Percentiles rank a stretch among this genome's conserved stretches.
Conservation (phyloP, 139 green algal genomes). For the Chlorella ohadii region DNA sequence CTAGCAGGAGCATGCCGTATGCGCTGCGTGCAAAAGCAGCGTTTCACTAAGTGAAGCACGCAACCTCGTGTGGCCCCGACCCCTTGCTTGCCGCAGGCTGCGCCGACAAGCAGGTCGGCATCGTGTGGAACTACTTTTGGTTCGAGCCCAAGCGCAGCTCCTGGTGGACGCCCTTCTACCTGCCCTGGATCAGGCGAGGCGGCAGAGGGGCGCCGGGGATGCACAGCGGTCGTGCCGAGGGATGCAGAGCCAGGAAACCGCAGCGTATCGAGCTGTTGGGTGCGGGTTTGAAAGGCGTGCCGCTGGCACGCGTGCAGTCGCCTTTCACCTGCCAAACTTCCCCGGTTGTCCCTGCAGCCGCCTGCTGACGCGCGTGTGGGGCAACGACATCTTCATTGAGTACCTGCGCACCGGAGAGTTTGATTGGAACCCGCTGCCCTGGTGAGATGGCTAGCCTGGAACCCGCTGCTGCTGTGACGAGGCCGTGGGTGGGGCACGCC, state of each 20-base stretch:
- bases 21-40: no score
- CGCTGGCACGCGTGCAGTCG: no score
- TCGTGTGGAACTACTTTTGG: slow-evolving; percentile 70
- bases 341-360: background rate
- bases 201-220: no score
- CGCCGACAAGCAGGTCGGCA: slow-evolving; percentile 39
- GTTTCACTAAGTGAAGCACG: no score
- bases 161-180: slow-evolving; percentile 30
- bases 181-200: slow-evolving; percentile 28
- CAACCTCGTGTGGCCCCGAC: background rate
- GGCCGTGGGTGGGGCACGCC: no score
- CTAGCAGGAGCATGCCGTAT: no score
- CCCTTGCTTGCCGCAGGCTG: slow-evolving; percentile 38
- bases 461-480: no score
- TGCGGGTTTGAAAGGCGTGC: no score
- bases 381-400: slow-evolving; percentile 54
- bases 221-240: no score
- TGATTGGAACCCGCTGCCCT: slow-evolving; percentile 42
- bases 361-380: slow-evolving; percentile 58
- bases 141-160: slow-evolving; percentile 51
- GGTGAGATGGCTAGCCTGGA: background rate
- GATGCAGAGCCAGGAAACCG: background rate
- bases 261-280: background rate
- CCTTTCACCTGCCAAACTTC: no score
- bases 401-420: slow-evolving; percentile 65